A percentile compares a stretch with the other conserved stretches of the same genome.
Conservation (phyloP, 306 rosid genomes). For the Geum urbanum region DNA sequence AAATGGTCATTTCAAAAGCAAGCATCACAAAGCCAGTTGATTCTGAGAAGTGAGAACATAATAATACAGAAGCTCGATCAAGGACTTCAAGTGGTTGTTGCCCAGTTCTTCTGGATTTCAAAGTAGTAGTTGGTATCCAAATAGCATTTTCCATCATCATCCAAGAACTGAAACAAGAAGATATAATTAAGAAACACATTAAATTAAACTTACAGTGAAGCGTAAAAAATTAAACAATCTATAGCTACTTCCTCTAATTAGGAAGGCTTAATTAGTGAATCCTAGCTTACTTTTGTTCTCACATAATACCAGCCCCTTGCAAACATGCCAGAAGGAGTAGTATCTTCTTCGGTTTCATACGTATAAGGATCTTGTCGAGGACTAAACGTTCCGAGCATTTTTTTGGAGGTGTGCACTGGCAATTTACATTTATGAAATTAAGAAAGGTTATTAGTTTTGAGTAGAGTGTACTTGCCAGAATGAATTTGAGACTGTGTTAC, state of each 20-base stretch:
- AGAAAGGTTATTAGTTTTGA: not conserved
- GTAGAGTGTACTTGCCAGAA: not conserved
- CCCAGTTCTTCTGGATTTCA: conserved; percentile 85
- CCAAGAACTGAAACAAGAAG: conserved; percentile 56
- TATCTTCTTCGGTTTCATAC: conserved; percentile 67
- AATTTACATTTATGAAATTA: not conserved
- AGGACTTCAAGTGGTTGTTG: conserved; percentile 34
- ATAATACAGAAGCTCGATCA: not conserved
- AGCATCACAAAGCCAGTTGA: conserved; percentile 12
- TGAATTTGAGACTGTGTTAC: conserved; percentile 23
- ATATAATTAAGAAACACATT: not conserved
- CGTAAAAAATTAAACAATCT: no score
- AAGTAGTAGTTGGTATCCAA: conserved; percentile 70
- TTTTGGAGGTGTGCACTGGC: conserved; percentile 67
- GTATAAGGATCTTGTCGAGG: conserved; percentile 73
- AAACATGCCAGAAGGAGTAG: conserved; percentile 70
- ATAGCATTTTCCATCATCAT: conserved; percentile 86
- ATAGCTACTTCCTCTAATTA: no score
- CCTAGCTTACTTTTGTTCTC: conserved; percentile 70
- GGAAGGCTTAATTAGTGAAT: not conserved
- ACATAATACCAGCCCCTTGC: conserved; percentile 83
- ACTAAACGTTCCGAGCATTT: conserved; percentile 82
- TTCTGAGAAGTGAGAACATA: not conserved
- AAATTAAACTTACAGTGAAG: no score
- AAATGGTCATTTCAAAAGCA: conserved; percentile 5